Conservation (phyloP, 202 grass and related monocot genomes). For the Tripidium arundinaceum region DNA sequence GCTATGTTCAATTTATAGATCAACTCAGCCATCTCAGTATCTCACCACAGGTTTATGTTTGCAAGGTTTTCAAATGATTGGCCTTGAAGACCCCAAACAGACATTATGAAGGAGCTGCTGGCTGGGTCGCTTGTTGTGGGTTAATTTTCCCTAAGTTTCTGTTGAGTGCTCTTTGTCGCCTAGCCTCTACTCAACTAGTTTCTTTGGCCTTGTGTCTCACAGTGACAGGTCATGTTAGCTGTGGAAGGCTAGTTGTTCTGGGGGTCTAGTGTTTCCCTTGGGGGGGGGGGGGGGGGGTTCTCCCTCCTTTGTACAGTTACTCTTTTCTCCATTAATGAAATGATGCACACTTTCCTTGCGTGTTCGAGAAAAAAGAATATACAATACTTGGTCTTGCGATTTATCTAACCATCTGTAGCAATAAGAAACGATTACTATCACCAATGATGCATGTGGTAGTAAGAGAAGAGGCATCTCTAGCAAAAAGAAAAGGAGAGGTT, state of each 20-base stretch:
- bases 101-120: background rate
- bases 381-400: background rate
- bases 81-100: background rate
- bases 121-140: background rate
- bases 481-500: background rate
- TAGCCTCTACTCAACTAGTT: background rate
- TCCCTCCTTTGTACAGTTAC: background rate
- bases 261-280: background rate
- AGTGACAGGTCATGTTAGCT: background rate
- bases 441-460: background rate
- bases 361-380: background rate
- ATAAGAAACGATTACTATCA: background rate
- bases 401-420: background rate
- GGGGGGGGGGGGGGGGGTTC: too few species aligned
- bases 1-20: background rate
- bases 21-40: background rate
- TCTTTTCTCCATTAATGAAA: background rate
- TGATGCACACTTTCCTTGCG: background rate
- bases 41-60: background rate
- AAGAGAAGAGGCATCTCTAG: background rate
- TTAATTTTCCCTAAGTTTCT: background rate
- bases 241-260: background rate
- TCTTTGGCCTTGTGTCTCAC: background rate
- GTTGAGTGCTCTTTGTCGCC: background rate
- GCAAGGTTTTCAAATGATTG: constrained; percentile 10